A percentile compares a stretch with the other conserved stretches of the same genome.
These are phyloP conservation scores for Solanum chiquidenum DNA, from an alignment of 257 asterid genomes.

Conservation along the genomic window DNA sequence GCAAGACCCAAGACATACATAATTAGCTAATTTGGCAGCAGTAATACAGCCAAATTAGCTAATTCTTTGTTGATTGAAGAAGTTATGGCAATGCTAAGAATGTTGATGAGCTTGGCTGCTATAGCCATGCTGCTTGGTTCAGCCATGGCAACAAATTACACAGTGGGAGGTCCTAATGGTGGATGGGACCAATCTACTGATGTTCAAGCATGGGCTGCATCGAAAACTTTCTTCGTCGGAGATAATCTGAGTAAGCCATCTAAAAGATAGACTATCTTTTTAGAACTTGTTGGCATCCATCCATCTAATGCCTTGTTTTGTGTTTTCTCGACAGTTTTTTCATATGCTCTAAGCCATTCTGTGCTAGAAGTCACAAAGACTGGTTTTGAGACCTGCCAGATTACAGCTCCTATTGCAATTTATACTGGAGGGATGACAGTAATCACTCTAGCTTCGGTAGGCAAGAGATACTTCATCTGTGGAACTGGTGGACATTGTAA, in stretches of 20 bases:
- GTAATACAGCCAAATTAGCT: not conserved
- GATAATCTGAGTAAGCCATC: constrained; percentile 42
- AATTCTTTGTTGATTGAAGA: not conserved
- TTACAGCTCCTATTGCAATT: constrained; percentile 26
- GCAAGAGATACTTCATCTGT: constrained; percentile 59
- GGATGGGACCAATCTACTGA: constrained; percentile 47
- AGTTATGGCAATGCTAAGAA: constrained; percentile 23
- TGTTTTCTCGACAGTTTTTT: constrained; percentile 35
- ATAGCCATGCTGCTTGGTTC: constrained; percentile 8
- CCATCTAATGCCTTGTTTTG: not conserved
- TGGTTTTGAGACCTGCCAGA: constrained; percentile 41
- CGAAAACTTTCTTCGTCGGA: constrained; percentile 27
- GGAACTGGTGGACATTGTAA: constrained; percentile 51
- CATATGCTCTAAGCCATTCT: constrained; percentile 36
- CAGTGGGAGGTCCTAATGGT: constrained; percentile 46
- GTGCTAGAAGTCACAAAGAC: constrained; percentile 51
- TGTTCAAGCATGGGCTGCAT: constrained; percentile 45
- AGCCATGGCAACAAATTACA: constrained; percentile 39
- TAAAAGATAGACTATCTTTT: not conserved
- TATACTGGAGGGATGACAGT: constrained; percentile 34
- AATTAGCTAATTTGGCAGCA: not conserved
- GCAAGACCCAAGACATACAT: not conserved
- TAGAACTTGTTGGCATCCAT: not conserved
- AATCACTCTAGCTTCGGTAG: constrained; percentile 40
- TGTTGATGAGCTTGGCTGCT: constrained; percentile 11